These are phyloP conservation scores for Strigomonas galati DNA, from an alignment of 208 protist genomes.

Conservation along the genomic window DNA sequence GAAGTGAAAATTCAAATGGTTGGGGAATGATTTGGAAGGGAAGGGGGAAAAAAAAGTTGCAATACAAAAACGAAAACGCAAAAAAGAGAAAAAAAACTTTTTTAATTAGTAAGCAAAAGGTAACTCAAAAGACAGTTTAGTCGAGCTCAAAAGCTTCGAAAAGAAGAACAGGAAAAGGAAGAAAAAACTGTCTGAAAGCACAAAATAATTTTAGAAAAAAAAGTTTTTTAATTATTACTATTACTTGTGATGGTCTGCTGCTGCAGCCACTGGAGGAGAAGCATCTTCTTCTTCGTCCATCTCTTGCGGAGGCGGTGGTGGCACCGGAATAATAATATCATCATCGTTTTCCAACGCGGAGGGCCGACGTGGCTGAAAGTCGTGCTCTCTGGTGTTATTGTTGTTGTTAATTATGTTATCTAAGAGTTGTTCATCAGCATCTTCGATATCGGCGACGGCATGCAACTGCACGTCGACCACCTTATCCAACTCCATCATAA, in stretches of 20 bases:
- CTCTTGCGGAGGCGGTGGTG: background rate
- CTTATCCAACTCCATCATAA: slow-evolving; percentile 33
- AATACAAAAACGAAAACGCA: background rate
- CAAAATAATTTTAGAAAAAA: background rate
- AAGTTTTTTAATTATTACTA: background rate
- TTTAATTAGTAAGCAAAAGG: slow-evolving; percentile 1
- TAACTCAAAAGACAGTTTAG: background rate
- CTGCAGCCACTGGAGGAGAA: background rate
- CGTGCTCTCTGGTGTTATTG: background rate
- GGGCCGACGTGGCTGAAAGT: too few relatives aligned
- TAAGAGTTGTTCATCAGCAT: slow-evolving; percentile 7
- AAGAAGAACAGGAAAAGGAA: background rate
- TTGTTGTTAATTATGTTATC: background rate
- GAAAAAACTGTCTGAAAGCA: background rate
- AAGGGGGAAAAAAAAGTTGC: too few relatives aligned
- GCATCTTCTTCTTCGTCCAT: too few relatives aligned
- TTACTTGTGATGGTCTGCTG: background rate
- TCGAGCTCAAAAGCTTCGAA: background rate
- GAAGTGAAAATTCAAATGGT: slow-evolving; percentile 6
- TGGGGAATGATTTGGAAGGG: too few relatives aligned
- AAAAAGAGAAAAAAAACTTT: slow-evolving; percentile 5
- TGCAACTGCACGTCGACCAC: slow-evolving; percentile 43
- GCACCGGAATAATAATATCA: background rate
- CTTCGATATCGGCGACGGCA: slow-evolving; percentile 34
- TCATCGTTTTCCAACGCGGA: background rate